Conservation (phyloP, 1,284 basidiomycete genomes). For the Leccinum pallidistipes region DNA sequence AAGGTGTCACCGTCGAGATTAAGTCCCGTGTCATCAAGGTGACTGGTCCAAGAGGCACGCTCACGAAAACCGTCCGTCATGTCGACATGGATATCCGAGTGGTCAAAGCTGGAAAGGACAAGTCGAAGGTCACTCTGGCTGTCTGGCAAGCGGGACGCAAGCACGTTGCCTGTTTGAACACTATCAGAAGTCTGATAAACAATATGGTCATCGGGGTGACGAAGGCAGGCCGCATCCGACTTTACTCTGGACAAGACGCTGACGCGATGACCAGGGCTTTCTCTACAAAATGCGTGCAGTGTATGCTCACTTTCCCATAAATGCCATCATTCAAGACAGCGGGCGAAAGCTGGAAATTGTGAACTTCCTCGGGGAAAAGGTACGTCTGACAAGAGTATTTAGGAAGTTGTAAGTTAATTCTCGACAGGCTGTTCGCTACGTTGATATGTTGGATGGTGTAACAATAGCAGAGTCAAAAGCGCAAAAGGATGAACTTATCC, state of each 20-base stretch:
- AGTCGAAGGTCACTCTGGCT: slow-evolving; percentile 81
- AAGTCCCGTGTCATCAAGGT: slow-evolving; percentile 91
- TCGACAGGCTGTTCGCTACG: slow-evolving; percentile 83
- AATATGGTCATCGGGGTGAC: slow-evolving; percentile 99
- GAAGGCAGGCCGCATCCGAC: slow-evolving; percentile 47
- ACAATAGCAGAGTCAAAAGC: slow-evolving; percentile 88
- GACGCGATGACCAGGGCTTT: slow-evolving; percentile 72
- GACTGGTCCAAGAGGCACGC: slow-evolving; percentile 85
- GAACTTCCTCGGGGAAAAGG: slow-evolving; percentile 98
- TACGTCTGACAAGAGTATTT: slow-evolving; percentile 31
- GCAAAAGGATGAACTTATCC: slow-evolving; percentile 95
- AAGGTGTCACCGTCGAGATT: slow-evolving; percentile 80
- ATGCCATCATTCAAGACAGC: slow-evolving; percentile 91
- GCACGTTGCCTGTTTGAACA: slow-evolving; percentile 97
- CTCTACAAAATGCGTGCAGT: slow-evolving; percentile 99
- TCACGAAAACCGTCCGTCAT: slow-evolving; percentile 92
- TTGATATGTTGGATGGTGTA: slow-evolving; percentile 91
- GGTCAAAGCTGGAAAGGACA: slow-evolving; percentile 65
- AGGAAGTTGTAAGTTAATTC: not conserved
- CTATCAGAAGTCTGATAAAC: slow-evolving; percentile 91
- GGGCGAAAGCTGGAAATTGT: slow-evolving; percentile 90
- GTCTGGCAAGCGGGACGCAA: slow-evolving; percentile 99
- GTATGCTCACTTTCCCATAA: slow-evolving; percentile 99
- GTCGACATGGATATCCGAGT: slow-evolving; percentile 96
- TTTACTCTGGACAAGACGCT: slow-evolving; percentile 2